These are phyloP conservation scores for Hirsutella rhossiliensis DNA, from an alignment of 2,329 filamentous ascomycete species.

Conservation along the genomic window DNA sequence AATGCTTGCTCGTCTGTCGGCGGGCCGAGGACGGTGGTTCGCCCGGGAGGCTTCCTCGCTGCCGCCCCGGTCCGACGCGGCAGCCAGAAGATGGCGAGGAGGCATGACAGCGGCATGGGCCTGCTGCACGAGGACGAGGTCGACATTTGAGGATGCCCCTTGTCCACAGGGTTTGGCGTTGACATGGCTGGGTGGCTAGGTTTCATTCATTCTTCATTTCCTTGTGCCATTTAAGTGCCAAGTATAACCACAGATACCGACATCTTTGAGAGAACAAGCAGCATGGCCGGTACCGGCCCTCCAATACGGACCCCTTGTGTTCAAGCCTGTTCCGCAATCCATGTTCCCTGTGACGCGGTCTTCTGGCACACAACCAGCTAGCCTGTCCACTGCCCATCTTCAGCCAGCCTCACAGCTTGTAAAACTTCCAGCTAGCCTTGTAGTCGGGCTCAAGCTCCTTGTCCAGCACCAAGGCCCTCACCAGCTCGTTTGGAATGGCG, in stretches of 20 bases:
- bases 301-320: no score
- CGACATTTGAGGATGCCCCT: slow-evolving; percentile 12
- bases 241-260: background rate
- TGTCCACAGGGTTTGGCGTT: background rate
- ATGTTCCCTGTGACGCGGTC: no score
- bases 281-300: no score
- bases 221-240: background rate
- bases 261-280: background rate
- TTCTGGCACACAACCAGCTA: background rate
- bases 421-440: slow-evolving; percentile 38
- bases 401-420: no score
- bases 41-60: slow-evolving; percentile 10
- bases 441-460: slow-evolving; percentile 29
- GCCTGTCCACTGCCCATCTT: background rate
- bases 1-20: background rate
- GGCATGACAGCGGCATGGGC: slow-evolving; percentile 42
- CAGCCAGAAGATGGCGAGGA: slow-evolving; percentile 28
- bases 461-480: slow-evolving; percentile 33
- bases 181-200: background rate
- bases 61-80: slow-evolving; percentile 17
- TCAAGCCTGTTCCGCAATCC: no score
- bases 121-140: slow-evolving; percentile 41
- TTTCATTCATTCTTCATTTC: background rate
- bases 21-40: background rate
- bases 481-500: slow-evolving; percentile 41